A percentile compares a stretch with the other conserved stretches of the same genome.
phyloP scores from a whole-genome alignment of 2,329 filamentous ascomycete genomes.

The Hymenoscyphus fructigenus region DNA sequence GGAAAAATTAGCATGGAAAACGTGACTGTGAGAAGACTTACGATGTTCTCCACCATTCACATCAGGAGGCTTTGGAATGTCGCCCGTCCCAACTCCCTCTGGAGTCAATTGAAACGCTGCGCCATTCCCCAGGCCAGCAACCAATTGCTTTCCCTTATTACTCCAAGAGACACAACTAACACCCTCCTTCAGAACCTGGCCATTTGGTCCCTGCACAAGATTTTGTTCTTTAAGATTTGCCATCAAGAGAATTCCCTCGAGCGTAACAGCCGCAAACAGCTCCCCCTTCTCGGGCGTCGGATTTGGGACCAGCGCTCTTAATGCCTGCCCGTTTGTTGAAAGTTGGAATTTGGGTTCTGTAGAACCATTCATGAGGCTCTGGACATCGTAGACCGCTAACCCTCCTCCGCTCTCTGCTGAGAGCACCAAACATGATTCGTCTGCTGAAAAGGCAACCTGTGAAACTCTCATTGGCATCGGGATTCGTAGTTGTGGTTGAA shows the following conservation, averaged over 20 bases:
- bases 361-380: slow-evolving; percentile 63
- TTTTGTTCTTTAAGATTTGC: slow-evolving; percentile 71
- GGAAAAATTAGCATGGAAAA: slow-evolving; percentile 24
- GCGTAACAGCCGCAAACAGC: slow-evolving; percentile 77
- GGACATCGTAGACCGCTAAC: slow-evolving; percentile 78
- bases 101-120: slow-evolving; percentile 80
- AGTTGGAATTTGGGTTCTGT: slow-evolving; percentile 73
- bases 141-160: slow-evolving; percentile 85
- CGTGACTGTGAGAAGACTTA: slow-evolving; percentile 43
- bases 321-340: slow-evolving; percentile 68
- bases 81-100: slow-evolving; percentile 71
- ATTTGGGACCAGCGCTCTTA: slow-evolving; percentile 78
- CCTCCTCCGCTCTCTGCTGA: slow-evolving; percentile 80
- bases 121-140: slow-evolving; percentile 81
- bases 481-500: slow-evolving; percentile 72
- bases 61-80: slow-evolving; percentile 74
- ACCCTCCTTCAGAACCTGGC: slow-evolving; percentile 65
- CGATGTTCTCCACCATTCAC: slow-evolving; percentile 64
- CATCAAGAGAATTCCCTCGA: slow-evolving; percentile 77
- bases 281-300: slow-evolving; percentile 71
- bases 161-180: slow-evolving; percentile 92
- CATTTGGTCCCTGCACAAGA: slow-evolving; percentile 58
- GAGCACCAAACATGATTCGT: slow-evolving; percentile 80
- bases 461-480: slow-evolving; percentile 74
- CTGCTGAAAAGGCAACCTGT: slow-evolving; percentile 87